Percentiles rank a stretch among this genome's conserved stretches.
These are phyloP conservation scores for Fulvia fulva DNA, from an alignment of 2,329 filamentous ascomycete species.

Conservation along the genomic window DNA sequence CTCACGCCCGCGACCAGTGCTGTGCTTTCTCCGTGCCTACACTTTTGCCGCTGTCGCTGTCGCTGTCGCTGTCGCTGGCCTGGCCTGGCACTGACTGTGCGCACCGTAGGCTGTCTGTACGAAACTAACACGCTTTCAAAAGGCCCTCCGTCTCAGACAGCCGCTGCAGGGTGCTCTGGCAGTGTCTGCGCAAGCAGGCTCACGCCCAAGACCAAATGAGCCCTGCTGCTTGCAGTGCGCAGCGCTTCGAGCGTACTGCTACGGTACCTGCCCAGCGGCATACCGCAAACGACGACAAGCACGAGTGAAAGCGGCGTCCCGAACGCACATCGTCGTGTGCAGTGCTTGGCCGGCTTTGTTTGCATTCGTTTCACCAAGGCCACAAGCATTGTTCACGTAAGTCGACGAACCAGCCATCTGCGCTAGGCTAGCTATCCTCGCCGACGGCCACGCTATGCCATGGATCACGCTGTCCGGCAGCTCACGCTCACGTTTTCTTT, in stretches of 20 bases:
- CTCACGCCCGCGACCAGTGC: too few relatives aligned
- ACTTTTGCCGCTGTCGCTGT: neutral
- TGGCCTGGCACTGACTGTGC: too few relatives aligned
- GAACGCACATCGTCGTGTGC: slow-evolving; percentile 5
- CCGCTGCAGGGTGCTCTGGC: neutral
- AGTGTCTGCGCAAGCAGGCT: too few relatives aligned
- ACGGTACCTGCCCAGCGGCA: neutral
- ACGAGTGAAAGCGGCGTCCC: neutral
- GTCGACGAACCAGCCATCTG: slow-evolving; percentile 2
- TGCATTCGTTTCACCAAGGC: slow-evolving; percentile 14
- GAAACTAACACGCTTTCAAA: neutral
- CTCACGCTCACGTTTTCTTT: slow-evolving; percentile 17
- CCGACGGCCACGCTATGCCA: slow-evolving; percentile 5
- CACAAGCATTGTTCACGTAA: slow-evolving; percentile 9
- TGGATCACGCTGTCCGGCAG: slow-evolving; percentile 15
- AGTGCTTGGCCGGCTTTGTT: slow-evolving; percentile 9
- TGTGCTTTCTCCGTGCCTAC: neutral
- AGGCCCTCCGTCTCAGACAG: neutral
- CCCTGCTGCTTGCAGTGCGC: neutral
- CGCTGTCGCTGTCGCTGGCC: neutral
- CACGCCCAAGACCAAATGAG: neutral
- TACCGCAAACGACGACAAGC: neutral
- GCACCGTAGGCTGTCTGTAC: neutral
- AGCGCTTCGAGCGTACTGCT: neutral
- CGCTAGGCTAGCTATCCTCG: slow-evolving; percentile 13